Percentiles rank a stretch among this genome's conserved stretches.
phyloP scores from a whole-genome alignment of 169 alveolate genomes.

The Eimeria necatrix region DNA sequence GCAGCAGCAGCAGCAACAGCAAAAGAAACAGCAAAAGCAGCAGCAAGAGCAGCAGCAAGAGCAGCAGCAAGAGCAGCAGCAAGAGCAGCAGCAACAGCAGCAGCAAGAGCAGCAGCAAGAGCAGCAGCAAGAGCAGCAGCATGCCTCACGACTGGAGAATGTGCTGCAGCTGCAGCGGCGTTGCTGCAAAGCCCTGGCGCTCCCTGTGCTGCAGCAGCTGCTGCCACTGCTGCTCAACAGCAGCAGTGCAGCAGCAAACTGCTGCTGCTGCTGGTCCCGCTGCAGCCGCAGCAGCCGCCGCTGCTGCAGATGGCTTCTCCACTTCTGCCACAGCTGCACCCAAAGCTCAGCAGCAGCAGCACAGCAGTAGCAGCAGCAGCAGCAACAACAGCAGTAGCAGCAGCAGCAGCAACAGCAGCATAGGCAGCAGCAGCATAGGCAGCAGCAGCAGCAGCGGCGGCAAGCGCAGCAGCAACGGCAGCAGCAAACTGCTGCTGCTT shows the following conservation, averaged over 20 bases:
- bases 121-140: neutral
- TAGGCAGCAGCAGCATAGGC: no score
- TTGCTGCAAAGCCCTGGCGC: slow-evolving; percentile 14
- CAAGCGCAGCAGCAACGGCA: neutral
- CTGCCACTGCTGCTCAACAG: slow-evolving; percentile 65
- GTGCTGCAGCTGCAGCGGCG: slow-evolving; percentile 41
- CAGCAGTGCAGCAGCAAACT: slow-evolving; percentile 23
- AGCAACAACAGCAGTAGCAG: neutral
- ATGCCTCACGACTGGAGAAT: slow-evolving; percentile 31
- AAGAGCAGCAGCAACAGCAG: neutral
- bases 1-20: neutral
- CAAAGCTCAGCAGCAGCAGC: no score
- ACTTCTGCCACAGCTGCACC: slow-evolving; percentile 76
- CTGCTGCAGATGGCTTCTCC: slow-evolving; percentile 68
- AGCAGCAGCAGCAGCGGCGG: neutral
- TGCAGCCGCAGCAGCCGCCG: slow-evolving; percentile 71
- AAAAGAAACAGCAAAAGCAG: neutral
- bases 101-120: neutral
- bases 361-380: neutral
- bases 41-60: slow-evolving; percentile 5
- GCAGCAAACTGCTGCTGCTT: neutral
- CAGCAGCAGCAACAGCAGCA: neutral
- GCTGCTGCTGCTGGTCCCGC: slow-evolving; percentile 75
- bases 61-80: neutral
- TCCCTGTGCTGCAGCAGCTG: slow-evolving; percentile 49